A percentile compares a stretch with the other conserved stretches of the same genome.
Evolutionary conservation across 2,329 filamentous ascomycete genomes (phyloP).

Genomic region (Diaporthe aspalathi): DNA sequence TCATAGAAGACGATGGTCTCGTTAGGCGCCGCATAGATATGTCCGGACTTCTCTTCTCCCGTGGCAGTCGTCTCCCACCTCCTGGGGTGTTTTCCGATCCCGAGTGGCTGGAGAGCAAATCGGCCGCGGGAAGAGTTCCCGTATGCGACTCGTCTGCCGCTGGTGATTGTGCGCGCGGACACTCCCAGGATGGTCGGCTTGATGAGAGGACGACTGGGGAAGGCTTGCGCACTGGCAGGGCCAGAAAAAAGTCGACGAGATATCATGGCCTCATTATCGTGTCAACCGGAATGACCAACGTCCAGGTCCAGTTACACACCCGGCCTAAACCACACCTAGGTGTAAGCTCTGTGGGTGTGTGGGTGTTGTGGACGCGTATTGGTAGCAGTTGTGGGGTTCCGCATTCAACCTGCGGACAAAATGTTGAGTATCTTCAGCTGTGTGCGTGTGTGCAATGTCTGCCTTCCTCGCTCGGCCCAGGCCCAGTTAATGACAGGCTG

Average conservation of each 20-base stretch:
- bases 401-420: background rate
- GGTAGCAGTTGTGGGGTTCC: too few relatives aligned
- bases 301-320: too few relatives aligned
- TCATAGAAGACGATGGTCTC: constrained; percentile 92
- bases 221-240: constrained; percentile 47
- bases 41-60: constrained; percentile 77
- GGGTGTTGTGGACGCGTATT: too few relatives aligned
- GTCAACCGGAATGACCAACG: background rate
- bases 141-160: background rate
- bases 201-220: constrained; percentile 37
- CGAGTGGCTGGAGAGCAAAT: background rate
- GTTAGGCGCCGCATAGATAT: constrained; percentile 80
- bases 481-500: constrained; percentile 11
- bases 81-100: background rate
- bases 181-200: constrained; percentile 17
- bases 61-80: constrained; percentile 58
- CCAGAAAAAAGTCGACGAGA: constrained; percentile 47
- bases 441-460: background rate
- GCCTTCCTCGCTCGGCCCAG: background rate
- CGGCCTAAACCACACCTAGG: too few relatives aligned
- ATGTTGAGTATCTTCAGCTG: background rate
- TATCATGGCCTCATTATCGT: constrained; percentile 49
- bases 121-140: background rate
- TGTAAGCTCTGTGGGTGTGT: too few relatives aligned
- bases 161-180: background rate